phyloP scores from a whole-genome alignment of 345 rosid genomes.

The Melastoma malabathricum region DNA sequence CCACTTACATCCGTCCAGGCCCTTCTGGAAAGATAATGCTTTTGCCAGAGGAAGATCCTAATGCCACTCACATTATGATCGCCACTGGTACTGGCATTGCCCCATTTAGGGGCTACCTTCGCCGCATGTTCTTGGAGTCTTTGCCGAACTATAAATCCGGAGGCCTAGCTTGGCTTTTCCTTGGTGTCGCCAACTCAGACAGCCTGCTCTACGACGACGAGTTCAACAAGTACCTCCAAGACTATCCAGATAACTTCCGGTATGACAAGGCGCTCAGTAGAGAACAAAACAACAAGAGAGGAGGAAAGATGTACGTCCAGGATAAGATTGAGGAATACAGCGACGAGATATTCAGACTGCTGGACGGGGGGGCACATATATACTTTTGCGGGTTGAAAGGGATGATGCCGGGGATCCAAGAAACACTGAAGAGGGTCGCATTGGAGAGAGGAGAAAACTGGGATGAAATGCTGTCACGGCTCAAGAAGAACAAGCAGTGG shows the following conservation, averaged over 20 bases:
- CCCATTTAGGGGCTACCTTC: conserved; percentile 81
- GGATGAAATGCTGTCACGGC: conserved; percentile 86
- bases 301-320: conserved; percentile 98
- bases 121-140: conserved; percentile 95
- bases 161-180: conserved; percentile 97
- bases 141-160: conserved; percentile 64
- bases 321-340: conserved; percentile 97
- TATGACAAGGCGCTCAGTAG: conserved; percentile 84
- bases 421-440: conserved; percentile 74
- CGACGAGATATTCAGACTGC: conserved; percentile 69
- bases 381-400: conserved; percentile 97
- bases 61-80: conserved; percentile 90
- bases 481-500: conserved; percentile 99
- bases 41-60: conserved; percentile 76
- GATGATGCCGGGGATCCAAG: conserved; percentile 99
- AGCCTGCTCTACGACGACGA: conserved; percentile 91
- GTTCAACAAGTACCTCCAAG: conserved; percentile 58
- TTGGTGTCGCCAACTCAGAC: conserved; percentile 95
- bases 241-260: conserved; percentile 69
- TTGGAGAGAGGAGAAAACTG: conserved; percentile 83
- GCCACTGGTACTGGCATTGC: conserved; percentile 97
- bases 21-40: conserved; percentile 97
- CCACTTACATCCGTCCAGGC: conserved; percentile 22
- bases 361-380: conserved; percentile 86
- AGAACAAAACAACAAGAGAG: conserved; percentile 77